These are phyloP conservation scores for Salix suchowensis DNA, from an alignment of 345 rosid genomes.

Conservation along the genomic window DNA sequence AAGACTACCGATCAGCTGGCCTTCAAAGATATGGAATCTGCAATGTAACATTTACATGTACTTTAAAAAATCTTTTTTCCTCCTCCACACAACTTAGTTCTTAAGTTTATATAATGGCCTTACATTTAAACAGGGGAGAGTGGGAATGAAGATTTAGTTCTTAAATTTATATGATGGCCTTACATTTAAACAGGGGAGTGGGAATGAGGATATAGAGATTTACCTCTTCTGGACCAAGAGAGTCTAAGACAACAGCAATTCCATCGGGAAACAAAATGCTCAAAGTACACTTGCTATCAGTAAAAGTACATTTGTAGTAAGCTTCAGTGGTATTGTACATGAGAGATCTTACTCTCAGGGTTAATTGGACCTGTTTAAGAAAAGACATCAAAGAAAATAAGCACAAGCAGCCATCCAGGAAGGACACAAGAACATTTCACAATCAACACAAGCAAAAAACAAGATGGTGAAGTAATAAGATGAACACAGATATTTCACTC, in stretches of 20 bases:
- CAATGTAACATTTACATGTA: not conserved
- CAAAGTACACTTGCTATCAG: slow-evolving; percentile 46
- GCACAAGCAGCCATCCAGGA: not conserved
- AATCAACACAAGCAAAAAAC: not conserved
- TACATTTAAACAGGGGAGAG: too few relatives aligned
- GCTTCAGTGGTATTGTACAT: slow-evolving; percentile 73
- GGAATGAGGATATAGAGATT: not conserved
- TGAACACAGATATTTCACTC: not conserved
- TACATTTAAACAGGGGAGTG: not conserved
- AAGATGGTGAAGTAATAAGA: not conserved
- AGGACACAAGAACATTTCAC: not conserved
- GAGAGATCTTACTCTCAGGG: slow-evolving; percentile 47
- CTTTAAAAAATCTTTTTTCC: not conserved
- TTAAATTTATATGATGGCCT: not conserved
- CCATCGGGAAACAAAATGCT: slow-evolving; percentile 58
- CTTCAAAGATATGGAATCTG: not conserved
- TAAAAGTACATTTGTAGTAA: slow-evolving; percentile 69
- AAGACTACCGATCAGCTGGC: not conserved
- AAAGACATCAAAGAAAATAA: not conserved
- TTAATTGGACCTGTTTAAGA: slow-evolving; percentile 58
- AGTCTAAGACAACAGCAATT: slow-evolving; percentile 59
- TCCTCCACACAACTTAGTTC: not conserved
- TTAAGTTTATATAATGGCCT: not conserved
- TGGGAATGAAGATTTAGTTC: not conserved
- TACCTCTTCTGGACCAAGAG: slow-evolving; percentile 66